Evolutionary conservation across 495 filamentous ascomycete genomes (phyloP).

Genomic region (Neurospora sp.): DNA sequence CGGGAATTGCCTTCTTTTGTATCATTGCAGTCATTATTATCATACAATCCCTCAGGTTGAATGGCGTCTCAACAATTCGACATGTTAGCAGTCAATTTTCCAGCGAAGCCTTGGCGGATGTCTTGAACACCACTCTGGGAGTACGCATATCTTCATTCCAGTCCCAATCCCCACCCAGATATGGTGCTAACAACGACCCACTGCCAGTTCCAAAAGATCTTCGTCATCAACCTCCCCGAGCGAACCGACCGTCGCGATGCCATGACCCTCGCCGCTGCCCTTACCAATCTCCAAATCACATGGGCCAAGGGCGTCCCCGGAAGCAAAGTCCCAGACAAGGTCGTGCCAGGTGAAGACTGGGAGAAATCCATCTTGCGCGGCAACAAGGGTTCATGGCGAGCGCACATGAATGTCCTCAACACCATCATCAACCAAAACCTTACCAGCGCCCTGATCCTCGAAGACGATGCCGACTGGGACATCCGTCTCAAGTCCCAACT

Average conservation of each 20-base stretch:
- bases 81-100: slow-evolving; percentile 1
- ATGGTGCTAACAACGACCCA: background rate
- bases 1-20: background rate
- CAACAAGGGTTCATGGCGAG: slow-evolving; percentile 37
- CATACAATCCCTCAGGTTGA: background rate
- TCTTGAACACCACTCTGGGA: slow-evolving; percentile 23
- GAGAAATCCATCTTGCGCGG: slow-evolving; percentile 13
- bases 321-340: slow-evolving; percentile 26
- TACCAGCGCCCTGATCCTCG: slow-evolving; percentile 34
- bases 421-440: slow-evolving; percentile 27
- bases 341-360: slow-evolving; percentile 13
- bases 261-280: slow-evolving; percentile 41
- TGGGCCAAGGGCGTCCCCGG: slow-evolving; percentile 45
- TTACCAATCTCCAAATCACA: slow-evolving; percentile 42
- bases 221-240: slow-evolving; percentile 50
- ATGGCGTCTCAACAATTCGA: background rate
- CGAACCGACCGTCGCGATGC: slow-evolving; percentile 55
- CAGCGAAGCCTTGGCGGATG: background rate
- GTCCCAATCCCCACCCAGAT: too few species aligned
- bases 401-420: slow-evolving; percentile 34
- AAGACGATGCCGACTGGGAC: slow-evolving; percentile 45
- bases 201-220: slow-evolving; percentile 47
- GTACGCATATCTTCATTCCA: slow-evolving; percentile 8
- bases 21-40: slow-evolving; percentile 5
- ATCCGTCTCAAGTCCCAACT: slow-evolving; percentile 34